Percentiles rank a stretch among this genome's conserved stretches.
Conservation (phyloP, 1,284 basidiomycete species). For the Boletus mariae region DNA sequence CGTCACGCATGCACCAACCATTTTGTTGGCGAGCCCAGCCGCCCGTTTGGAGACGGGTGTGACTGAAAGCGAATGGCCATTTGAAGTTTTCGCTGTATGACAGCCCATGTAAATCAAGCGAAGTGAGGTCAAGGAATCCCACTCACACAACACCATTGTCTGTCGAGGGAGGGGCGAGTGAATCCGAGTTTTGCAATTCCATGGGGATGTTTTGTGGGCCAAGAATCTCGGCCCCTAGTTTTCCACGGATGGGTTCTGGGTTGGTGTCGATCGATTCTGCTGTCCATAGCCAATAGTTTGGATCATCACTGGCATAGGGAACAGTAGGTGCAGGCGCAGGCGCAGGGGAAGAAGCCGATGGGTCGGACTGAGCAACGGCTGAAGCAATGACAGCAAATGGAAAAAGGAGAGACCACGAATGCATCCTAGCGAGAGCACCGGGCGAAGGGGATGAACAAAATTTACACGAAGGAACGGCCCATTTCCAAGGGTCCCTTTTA, state of each 20-base stretch:
- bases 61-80: conserved; percentile 58
- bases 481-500: conserved; percentile 21
- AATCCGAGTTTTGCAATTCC: conserved; percentile 46
- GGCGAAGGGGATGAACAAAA: conserved; percentile 13
- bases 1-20: conserved; percentile 26
- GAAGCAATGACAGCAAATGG: conserved; percentile 21
- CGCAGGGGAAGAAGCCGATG: conserved; percentile 22
- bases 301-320: conserved; percentile 32
- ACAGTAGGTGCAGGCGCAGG: conserved; percentile 28
- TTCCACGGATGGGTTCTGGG: conserved; percentile 39
- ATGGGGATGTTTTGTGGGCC: conserved; percentile 50
- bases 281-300: conserved; percentile 33
- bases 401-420: conserved; percentile 29
- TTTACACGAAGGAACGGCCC: conserved; percentile 14
- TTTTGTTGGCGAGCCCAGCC: conserved; percentile 61
- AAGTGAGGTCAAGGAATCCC: neutral
- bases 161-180: conserved; percentile 50
- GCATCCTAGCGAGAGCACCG: conserved; percentile 21
- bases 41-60: conserved; percentile 50
- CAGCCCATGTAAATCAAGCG: neutral
- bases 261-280: conserved; percentile 16
- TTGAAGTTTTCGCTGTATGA: conserved; percentile 43
- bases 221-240: conserved; percentile 39
- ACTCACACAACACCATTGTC: conserved; percentile 42
- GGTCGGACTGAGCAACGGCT: conserved; percentile 18